Percentiles rank a stretch among this genome's conserved stretches.
phyloP scores from a whole-genome alignment of 495 filamentous ascomycete genomes.

The Penicillium lagena region DNA sequence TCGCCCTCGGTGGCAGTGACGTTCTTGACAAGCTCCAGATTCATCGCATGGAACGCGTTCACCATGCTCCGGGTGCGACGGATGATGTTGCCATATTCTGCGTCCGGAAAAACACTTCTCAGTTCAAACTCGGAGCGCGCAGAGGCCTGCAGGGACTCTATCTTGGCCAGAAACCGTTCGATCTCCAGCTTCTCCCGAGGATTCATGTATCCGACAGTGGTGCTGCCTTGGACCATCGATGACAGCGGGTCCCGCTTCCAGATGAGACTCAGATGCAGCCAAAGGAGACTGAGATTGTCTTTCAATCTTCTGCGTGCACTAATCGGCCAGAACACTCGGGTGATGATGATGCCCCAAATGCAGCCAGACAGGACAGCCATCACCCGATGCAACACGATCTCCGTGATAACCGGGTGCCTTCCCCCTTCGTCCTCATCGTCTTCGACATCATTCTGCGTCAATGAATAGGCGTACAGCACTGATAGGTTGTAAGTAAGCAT shows the following conservation, averaged over 20 bases:
- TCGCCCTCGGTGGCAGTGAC: conserved; percentile 72
- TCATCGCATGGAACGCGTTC: conserved; percentile 93
- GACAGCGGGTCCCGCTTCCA: conserved; percentile 95
- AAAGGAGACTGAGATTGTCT: conserved; percentile 75
- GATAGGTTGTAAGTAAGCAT: conserved; percentile 97
- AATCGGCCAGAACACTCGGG: conserved; percentile 87
- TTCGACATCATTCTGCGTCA: conserved; percentile 66
- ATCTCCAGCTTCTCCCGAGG: conserved; percentile 71
- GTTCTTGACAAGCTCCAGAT: conserved; percentile 80
- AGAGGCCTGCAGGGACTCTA: conserved; percentile 67
- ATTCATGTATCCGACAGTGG: conserved; percentile 63
- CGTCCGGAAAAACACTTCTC: conserved; percentile 72
- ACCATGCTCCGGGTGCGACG: conserved; percentile 74
- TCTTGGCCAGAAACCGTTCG: conserved; percentile 52
- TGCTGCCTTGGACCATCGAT: conserved; percentile 50
- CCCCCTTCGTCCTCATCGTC: conserved; percentile 80
- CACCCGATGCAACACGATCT: conserved; percentile 87
- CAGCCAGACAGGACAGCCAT: conserved; percentile 82
- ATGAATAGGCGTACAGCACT: conserved; percentile 86
- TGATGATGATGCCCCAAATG: conserved; percentile 88
- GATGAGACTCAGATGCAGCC: conserved; percentile 89
- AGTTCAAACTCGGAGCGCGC: conserved; percentile 80
- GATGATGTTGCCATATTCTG: conserved; percentile 63
- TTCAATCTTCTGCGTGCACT: conserved; percentile 81
- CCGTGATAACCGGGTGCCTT: conserved; percentile 69